These are phyloP conservation scores for Kwoniella sp. DNA, from an alignment of 768 basidiomycete species.

Conservation along the genomic window DNA sequence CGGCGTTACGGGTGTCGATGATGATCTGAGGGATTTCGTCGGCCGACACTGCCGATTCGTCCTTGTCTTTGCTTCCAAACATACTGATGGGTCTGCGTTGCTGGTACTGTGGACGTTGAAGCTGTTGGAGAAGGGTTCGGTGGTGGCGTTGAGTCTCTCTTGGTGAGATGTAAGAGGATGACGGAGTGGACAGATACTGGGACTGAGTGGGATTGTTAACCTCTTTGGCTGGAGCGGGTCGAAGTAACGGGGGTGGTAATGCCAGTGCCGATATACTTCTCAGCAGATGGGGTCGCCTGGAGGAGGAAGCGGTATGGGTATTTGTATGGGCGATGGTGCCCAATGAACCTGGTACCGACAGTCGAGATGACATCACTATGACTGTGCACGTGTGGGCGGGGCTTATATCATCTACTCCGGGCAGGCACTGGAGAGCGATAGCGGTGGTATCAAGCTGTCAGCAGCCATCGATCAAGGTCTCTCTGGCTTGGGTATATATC, in stretches of 20 bases:
- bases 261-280: not conserved
- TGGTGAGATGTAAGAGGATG: not conserved
- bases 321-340: no score
- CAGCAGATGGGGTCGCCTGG: no score
- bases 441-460: no score
- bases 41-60: constrained; percentile 12
- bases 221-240: not conserved
- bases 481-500: no score
- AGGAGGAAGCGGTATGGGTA: no score
- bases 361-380: no score
- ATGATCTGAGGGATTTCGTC: constrained; percentile 39
- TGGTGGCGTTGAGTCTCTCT: not conserved
- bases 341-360: no score
- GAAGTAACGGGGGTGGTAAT: not conserved
- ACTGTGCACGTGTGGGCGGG: no score
- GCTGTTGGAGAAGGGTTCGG: not conserved
- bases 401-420: no score
- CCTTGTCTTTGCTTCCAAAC: not conserved
- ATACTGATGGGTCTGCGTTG: not conserved
- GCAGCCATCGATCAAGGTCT: no score
- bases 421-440: no score
- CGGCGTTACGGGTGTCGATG: constrained; percentile 31
- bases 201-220: not conserved
- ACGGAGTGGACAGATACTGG: not conserved
- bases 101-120: no score